Percentiles rank a stretch among this genome's conserved stretches.
Conservation (phyloP, 2,329 filamentous ascomycete genomes). For the Phialophora macrospora region DNA sequence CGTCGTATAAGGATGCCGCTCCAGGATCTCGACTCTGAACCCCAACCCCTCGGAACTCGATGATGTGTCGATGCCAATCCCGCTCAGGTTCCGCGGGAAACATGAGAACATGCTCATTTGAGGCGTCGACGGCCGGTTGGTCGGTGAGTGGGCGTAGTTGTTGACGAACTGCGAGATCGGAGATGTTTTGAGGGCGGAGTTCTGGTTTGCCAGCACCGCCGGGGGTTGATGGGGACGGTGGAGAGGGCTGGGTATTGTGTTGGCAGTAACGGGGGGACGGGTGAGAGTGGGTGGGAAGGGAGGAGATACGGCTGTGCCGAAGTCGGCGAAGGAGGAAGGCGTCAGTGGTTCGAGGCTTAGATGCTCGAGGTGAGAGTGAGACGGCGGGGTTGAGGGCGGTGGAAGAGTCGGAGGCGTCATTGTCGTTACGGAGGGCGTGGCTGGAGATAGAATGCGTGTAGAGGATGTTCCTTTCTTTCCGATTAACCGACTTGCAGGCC, state of each 20-base stretch:
- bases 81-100: conserved; percentile 63
- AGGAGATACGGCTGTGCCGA: conserved; percentile 82
- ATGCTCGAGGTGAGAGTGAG: background rate
- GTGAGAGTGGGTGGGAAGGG: conserved; percentile 63
- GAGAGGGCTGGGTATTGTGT: conserved; percentile 44
- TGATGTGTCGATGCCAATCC: conserved; percentile 25
- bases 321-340: conserved; percentile 71
- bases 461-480: background rate
- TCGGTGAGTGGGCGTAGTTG: conserved; percentile 64
- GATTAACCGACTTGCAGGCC: background rate
- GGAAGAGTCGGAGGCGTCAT: conserved; percentile 29
- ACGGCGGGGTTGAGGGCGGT: background rate
- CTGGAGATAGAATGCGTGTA: background rate
- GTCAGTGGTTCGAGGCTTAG: conserved; percentile 70
- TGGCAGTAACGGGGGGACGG: conserved; percentile 39
- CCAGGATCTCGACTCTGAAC: conserved; percentile 75
- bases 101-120: conserved; percentile 91
- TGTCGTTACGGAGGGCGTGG: conserved; percentile 10
- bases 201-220: conserved; percentile 76
- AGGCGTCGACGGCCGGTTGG: conserved; percentile 56
- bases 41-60: conserved; percentile 37
- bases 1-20: conserved; percentile 90
- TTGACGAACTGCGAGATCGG: conserved; percentile 75
- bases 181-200: conserved; percentile 83
- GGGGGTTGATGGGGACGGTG: conserved; percentile 49